Evolutionary conservation across 257 asterid genomes (phyloP).

Genomic region (Nicotiana undulata): DNA sequence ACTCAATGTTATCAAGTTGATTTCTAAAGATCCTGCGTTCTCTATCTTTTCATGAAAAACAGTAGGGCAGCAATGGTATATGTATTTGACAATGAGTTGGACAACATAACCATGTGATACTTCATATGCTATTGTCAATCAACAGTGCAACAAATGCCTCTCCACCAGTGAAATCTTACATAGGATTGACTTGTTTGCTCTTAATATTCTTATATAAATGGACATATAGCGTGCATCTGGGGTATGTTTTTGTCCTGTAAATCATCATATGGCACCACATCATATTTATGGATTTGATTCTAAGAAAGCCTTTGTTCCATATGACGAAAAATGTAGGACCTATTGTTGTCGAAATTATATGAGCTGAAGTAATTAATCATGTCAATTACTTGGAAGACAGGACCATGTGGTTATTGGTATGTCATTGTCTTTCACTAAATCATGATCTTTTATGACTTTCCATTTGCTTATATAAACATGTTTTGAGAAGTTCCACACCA

Average conservation of each 20-base stretch:
- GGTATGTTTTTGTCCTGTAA: not conserved
- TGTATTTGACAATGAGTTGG: not conserved
- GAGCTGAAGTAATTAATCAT: not conserved
- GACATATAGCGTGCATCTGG: not conserved
- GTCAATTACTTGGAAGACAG: not conserved
- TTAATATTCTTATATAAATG: not conserved
- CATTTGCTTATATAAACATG: not conserved
- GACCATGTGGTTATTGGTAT: not conserved
- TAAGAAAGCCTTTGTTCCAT: not conserved
- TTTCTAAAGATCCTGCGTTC: not conserved
- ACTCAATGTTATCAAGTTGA: not conserved
- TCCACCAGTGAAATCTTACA: not conserved
- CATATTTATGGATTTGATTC: not conserved
- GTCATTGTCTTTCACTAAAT: not conserved
- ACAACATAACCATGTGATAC: slow-evolving; percentile 1
- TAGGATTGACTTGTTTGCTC: not conserved
- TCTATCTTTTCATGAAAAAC: not conserved
- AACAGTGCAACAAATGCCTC: not conserved
- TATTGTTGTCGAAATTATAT: not conserved
- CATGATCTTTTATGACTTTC: not conserved
- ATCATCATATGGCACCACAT: not conserved
- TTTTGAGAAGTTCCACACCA: not conserved
- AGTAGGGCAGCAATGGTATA: too few species aligned
- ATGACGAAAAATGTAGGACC: not conserved
- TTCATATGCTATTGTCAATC: not conserved